Conservation (phyloP, 108 stramenopile species). For the Nitzschia palea region DNA sequence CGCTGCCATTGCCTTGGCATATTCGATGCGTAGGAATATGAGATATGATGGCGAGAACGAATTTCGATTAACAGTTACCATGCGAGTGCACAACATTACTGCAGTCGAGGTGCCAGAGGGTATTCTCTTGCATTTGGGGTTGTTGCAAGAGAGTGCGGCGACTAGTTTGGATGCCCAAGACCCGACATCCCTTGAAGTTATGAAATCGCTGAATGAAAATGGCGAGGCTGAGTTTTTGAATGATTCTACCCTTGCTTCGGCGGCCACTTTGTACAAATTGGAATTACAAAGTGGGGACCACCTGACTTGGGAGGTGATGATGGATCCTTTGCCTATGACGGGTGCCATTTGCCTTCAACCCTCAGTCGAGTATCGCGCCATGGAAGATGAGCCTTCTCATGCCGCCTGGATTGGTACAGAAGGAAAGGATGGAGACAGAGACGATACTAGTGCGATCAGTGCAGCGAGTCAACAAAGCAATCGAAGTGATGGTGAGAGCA, state of each 20-base stretch:
- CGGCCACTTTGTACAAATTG: conserved; percentile 44
- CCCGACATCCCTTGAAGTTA: conserved; percentile 20
- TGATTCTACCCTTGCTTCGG: conserved; percentile 30
- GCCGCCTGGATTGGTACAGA: conserved; percentile 51
- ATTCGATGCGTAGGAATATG: conserved; percentile 30
- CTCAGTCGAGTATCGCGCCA: conserved; percentile 55
- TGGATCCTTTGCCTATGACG: conserved; percentile 43
- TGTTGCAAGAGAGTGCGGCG: conserved; percentile 49
- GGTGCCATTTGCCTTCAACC: conserved; percentile 45
- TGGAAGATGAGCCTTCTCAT: conserved; percentile 55
- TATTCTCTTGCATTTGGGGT: conserved; percentile 44
- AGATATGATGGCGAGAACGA: conserved; percentile 54
- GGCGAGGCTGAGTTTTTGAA: conserved; percentile 6
- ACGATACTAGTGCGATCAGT: conserved; percentile 33
- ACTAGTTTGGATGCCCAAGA: conserved; percentile 46
- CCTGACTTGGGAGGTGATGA: conserved; percentile 61
- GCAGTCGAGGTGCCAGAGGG: conserved; percentile 49
- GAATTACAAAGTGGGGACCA: conserved; percentile 70
- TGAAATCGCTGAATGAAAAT: conserved; percentile 22
- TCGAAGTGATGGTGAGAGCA: conserved; percentile 13
- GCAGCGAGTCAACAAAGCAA: conserved; percentile 1
- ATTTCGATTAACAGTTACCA: conserved; percentile 36
- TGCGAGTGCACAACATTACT: conserved; percentile 46
- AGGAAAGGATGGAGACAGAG: conserved; percentile 20
- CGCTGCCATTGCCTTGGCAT: conserved; percentile 31